Evolutionary conservation across 2,329 filamentous ascomycete species (phyloP).

Genomic region (Dactylellina drechsleri): DNA sequence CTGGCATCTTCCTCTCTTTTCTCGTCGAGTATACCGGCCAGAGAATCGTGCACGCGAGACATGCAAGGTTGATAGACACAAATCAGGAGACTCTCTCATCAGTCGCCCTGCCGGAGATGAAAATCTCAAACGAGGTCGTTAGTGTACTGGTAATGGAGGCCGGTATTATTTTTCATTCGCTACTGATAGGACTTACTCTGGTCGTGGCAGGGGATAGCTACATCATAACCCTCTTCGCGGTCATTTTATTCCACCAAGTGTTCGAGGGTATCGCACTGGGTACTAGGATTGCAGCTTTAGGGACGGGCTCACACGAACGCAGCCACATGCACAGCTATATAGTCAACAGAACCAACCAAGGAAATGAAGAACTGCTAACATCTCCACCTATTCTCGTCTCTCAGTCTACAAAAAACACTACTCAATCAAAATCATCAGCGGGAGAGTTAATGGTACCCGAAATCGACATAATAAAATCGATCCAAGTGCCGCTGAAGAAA

Average conservation of each 20-base stretch:
- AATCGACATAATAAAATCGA: slow-evolving; percentile 33
- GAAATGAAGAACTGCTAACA: background rate
- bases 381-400: too few relatives aligned
- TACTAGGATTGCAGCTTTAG: slow-evolving; percentile 73
- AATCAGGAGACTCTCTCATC: slow-evolving; percentile 32
- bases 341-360: slow-evolving; percentile 51
- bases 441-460: slow-evolving; percentile 3
- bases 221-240: slow-evolving; percentile 70
- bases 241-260: slow-evolving; percentile 81
- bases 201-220: slow-evolving; percentile 70
- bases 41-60: slow-evolving; percentile 39
- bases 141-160: slow-evolving; percentile 71
- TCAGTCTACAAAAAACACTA: too few relatives aligned
- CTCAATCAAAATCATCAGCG: background rate
- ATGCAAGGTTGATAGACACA: slow-evolving; percentile 37
- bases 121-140: slow-evolving; percentile 37
- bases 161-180: slow-evolving; percentile 79
- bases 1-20: slow-evolving; percentile 77
- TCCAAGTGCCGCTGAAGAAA: slow-evolving; percentile 53
- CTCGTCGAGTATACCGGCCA: slow-evolving; percentile 69
- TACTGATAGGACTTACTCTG: slow-evolving; percentile 70
- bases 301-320: slow-evolving; percentile 51
- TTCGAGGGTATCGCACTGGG: slow-evolving; percentile 81
- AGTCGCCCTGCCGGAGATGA: slow-evolving; percentile 34
- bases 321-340: slow-evolving; percentile 42